A percentile compares a stretch with the other conserved stretches of the same genome.
Evolutionary conservation across 2,329 filamentous ascomycete genomes (phyloP).

Genomic region (Beauveria sp.): DNA sequence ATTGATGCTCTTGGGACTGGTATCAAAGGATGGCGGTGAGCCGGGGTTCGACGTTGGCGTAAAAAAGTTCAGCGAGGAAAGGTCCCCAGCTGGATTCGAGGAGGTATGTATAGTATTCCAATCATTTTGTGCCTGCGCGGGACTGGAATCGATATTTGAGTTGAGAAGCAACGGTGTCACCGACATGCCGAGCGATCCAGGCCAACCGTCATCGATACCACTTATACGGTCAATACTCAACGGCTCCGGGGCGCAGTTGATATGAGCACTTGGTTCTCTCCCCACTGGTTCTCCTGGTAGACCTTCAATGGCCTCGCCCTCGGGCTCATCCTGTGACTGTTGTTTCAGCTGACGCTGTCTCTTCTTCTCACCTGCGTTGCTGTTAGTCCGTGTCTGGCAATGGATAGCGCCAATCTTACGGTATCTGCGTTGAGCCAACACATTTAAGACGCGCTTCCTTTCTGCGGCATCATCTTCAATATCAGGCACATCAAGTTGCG

Average conservation of each 20-base stretch:
- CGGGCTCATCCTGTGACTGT: constrained; percentile 9
- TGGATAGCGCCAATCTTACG: constrained; percentile 22
- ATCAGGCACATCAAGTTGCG: constrained; percentile 35
- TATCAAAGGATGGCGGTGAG: constrained; percentile 16
- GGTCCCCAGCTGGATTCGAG: not conserved
- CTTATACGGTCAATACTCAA: constrained; percentile 12
- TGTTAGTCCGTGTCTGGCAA: not conserved
- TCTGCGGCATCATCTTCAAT: constrained; percentile 44
- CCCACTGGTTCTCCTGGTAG: not conserved
- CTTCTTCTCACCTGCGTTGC: constrained; percentile 25
- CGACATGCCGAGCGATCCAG: constrained; percentile 14
- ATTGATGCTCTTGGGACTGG: constrained; percentile 15
- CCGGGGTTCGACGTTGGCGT: not conserved
- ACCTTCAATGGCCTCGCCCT: not conserved
- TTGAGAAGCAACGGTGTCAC: constrained; percentile 15
- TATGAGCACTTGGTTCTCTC: not conserved
- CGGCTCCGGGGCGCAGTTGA: not conserved
- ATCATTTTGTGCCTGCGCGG: not conserved
- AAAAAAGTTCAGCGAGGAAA: not conserved
- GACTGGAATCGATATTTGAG: not conserved
- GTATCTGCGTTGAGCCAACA: constrained; percentile 47
- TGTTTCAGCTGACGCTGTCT: constrained; percentile 21
- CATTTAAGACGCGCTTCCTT: constrained; percentile 45
- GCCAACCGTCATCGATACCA: constrained; percentile 14
- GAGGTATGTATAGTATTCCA: not conserved